Percentiles rank a stretch among this genome's conserved stretches.
These are phyloP conservation scores for Clonostachys rosea DNA, from an alignment of 2,329 filamentous ascomycete genomes.

Conservation along the genomic window DNA sequence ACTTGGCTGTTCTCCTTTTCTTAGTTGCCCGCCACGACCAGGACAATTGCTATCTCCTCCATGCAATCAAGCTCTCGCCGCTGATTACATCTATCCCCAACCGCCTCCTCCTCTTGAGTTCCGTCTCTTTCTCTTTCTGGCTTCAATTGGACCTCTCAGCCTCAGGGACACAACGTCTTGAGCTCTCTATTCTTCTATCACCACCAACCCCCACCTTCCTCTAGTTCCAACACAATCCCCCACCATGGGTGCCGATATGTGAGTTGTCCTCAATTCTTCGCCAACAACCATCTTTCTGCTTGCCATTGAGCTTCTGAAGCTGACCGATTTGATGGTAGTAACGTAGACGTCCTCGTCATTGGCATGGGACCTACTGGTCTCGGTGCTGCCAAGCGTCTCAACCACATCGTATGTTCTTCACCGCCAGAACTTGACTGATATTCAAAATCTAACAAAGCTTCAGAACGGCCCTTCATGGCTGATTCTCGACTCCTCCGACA, in stretches of 20 bases:
- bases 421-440: conserved; percentile 14
- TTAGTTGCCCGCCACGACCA: conserved; percentile 12
- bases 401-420: conserved; percentile 74
- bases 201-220: background rate
- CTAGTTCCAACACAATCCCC: conserved; percentile 10
- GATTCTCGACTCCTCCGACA: conserved; percentile 89
- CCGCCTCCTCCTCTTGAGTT: background rate
- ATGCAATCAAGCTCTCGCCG: background rate
- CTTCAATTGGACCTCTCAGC: background rate
- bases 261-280: conserved; percentile 13
- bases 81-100: background rate
- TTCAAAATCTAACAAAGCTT: conserved; percentile 10
- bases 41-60: conserved; percentile 5
- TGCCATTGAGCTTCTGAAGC: background rate
- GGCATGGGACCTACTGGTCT: conserved; percentile 96
- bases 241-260: conserved; percentile 34
- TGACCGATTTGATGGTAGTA: conserved; percentile 40
- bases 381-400: conserved; percentile 94
- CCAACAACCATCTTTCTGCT: conserved; percentile 1
- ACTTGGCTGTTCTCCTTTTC: conserved; percentile 13
- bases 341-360: conserved; percentile 96
- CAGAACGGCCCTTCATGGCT: conserved; percentile 93
- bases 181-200: background rate
- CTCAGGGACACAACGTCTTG: background rate
- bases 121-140: background rate